These are phyloP conservation scores for Candida anglica DNA, from an alignment of 805 yeast species.

Conservation along the genomic window DNA sequence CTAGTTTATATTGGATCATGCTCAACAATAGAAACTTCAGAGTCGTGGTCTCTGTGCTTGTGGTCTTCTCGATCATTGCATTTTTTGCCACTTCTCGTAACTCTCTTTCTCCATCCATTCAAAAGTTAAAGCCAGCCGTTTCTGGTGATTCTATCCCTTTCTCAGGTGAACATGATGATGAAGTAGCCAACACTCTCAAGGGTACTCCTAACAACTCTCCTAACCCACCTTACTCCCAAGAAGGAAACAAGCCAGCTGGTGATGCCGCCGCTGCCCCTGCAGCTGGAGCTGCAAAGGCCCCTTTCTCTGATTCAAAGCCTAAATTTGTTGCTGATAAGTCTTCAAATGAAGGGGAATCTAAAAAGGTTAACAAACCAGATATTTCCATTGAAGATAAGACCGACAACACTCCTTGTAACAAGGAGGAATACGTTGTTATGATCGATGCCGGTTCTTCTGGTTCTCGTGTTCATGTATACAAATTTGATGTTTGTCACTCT, in stretches of 20 bases:
- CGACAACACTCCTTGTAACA: slow-evolving; percentile 17
- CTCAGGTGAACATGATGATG: slow-evolving; percentile 15
- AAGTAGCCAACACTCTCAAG: slow-evolving; percentile 23
- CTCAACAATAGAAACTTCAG: slow-evolving; percentile 48
- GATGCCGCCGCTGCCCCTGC: slow-evolving; percentile 14
- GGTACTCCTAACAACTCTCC: slow-evolving; percentile 31
- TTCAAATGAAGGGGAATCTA: slow-evolving; percentile 1
- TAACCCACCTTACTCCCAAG: slow-evolving; percentile 30
- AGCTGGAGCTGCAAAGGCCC: slow-evolving; percentile 17
- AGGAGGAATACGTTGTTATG: slow-evolving; percentile 79
- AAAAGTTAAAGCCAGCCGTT: slow-evolving; percentile 23
- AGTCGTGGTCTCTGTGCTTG: slow-evolving; percentile 47
- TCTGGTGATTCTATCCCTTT: slow-evolving; percentile 18
- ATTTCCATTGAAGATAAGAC: slow-evolving; percentile 4
- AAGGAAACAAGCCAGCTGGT: no score
- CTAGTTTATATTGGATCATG: no score
- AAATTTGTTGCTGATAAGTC: slow-evolving; percentile 22
- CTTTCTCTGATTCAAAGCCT: slow-evolving; percentile 9
- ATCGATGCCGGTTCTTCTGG: slow-evolving; percentile 98
- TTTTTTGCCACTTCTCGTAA: slow-evolving; percentile 46
- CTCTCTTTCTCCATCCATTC: slow-evolving; percentile 28
- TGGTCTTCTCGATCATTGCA: slow-evolving; percentile 46
- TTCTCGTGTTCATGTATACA: slow-evolving; percentile 90
- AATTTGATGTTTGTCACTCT: slow-evolving; percentile 79
- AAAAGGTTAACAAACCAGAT: slow-evolving; percentile 1